Evolutionary conservation across 768 basidiomycete species (phyloP), one percentile per base, ranked within the genome.

Genomic region (Tephrocybe sp.): DNA sequence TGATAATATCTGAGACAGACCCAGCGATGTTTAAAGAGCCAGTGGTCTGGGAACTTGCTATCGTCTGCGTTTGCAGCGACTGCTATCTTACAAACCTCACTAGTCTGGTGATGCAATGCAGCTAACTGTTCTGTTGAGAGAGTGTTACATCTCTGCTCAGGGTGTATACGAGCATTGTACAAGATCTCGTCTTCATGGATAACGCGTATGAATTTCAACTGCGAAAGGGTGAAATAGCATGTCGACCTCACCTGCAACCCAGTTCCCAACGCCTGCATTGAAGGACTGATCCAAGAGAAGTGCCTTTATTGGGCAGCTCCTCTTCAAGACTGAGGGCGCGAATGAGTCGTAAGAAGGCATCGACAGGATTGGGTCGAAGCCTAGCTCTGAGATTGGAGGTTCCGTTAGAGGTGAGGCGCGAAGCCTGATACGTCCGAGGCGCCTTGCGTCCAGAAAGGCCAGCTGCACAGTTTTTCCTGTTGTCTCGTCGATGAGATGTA

Each of bases 261-360:
- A 91, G 63, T 91, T 92, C 3, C 90, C 86, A 9, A 92, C 80
- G 1, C 90, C 90, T 10, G 88, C 88, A 55, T 80, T 86, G 69
- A 91, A 90, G 0, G 84, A 80, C 63, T 91, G 88, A 64, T 91
- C 84, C 36, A 90, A 74, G 12, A 91, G 72, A n/a, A 92, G 72
- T 1, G 85, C 83, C 60, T 90, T 91, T 50, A 88, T 76, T 3
- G 88, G 83, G 50, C 84, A 85, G 3, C 75, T 68, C 48, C 85
- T 77, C 57, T 78, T 85, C 20, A 65, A 63, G 24, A 88, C 72
- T 15, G 72, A 55, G 0, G 61, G 48, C 40, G 68, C 64, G 64
- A 88, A 89, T 28, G 78, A 72, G 6, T 71, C 71, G 1, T 85
- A 57, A 24, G 73, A 51, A 6, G 85, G 86, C 81, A 88, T 87